Evolutionary conservation across 1,284 basidiomycete genomes (phyloP).

Genomic region (Pyrrhoderma lamaoense): DNA sequence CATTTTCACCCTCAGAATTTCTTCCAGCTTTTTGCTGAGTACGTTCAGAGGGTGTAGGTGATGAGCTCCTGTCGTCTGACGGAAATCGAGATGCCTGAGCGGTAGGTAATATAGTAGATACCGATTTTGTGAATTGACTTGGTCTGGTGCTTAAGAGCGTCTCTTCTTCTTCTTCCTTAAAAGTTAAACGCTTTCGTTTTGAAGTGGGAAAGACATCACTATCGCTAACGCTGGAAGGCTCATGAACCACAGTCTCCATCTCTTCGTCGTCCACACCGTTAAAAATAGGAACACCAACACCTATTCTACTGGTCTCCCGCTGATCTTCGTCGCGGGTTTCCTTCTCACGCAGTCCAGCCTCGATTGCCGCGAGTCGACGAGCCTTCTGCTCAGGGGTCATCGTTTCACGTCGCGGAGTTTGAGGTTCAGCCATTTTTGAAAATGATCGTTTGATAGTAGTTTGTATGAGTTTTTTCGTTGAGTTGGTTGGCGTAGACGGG

Average conservation of each 20-base stretch:
- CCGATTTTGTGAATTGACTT: too few species aligned
- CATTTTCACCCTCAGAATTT: too few species aligned
- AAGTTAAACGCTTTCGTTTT: constrained; percentile 3
- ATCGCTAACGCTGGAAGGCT: not conserved
- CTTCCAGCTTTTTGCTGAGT: too few species aligned
- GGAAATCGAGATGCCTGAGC: too few species aligned
- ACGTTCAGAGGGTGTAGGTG: too few species aligned
- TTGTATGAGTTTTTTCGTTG: not conserved
- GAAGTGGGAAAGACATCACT: not conserved
- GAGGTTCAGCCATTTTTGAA: too few species aligned
- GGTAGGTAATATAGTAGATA: too few species aligned
- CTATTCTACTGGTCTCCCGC: not conserved
- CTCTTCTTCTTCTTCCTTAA: constrained; percentile 7
- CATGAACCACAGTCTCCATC: too few species aligned
- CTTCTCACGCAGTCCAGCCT: constrained; percentile 6
- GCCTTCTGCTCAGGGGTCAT: not conserved
- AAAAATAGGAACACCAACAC: not conserved
- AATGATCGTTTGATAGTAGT: too few species aligned
- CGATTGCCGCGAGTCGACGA: constrained; percentile 9
- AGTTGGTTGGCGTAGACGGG: not conserved
- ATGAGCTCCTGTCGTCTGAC: too few species aligned
- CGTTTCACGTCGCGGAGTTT: not conserved
- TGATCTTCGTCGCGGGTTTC: not conserved
- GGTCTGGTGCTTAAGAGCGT: too few species aligned
- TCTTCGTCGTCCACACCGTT: not conserved